Percentiles rank a stretch among this genome's conserved stretches.
These are phyloP conservation scores for Talaromyces sp. DNA, from an alignment of 2,329 filamentous ascomycete species.

Conservation along the genomic window DNA sequence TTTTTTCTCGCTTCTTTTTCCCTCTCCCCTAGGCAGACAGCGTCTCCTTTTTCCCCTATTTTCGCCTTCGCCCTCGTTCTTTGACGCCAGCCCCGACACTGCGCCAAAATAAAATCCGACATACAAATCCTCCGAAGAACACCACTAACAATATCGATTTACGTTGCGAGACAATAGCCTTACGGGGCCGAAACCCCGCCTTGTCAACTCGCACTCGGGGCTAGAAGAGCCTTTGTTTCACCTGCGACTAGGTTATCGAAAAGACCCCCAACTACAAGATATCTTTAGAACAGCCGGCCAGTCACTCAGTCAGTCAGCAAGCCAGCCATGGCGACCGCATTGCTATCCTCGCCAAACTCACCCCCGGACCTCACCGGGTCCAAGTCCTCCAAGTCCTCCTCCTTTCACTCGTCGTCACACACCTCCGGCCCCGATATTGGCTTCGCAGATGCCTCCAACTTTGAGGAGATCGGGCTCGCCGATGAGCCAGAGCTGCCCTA, in stretches of 20 bases:
- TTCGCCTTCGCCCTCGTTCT: slow-evolving; percentile 15
- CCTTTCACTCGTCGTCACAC: slow-evolving; percentile 76
- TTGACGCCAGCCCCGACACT: neutral
- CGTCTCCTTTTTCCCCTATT: slow-evolving; percentile 16
- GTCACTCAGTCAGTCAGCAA: too few relatives aligned
- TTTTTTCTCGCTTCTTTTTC: slow-evolving; percentile 6
- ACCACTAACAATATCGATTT: neutral
- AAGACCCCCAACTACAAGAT: neutral
- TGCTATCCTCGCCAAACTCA: slow-evolving; percentile 51
- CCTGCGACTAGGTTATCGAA: neutral
- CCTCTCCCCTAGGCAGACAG: slow-evolving; percentile 11
- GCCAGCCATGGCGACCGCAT: slow-evolving; percentile 8
- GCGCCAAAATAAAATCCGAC: neutral
- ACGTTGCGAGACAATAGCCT: neutral
- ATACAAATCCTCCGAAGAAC: neutral
- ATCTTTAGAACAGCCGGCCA: neutral
- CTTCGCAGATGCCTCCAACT: slow-evolving; percentile 71
- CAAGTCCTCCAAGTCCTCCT: slow-evolving; percentile 88
- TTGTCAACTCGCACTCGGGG: neutral
- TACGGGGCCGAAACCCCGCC: neutral
- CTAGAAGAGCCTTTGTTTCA: neutral
- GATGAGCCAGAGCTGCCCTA: slow-evolving; percentile 47
- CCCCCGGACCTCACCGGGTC: slow-evolving; percentile 76
- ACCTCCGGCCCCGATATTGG: slow-evolving; percentile 64
- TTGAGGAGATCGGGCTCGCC: slow-evolving; percentile 88